Evolutionary conservation across 495 filamentous ascomycete species (phyloP), one percentile per base, ranked within the genome.

Genomic region (Podospora pseudoanserina): DNA sequence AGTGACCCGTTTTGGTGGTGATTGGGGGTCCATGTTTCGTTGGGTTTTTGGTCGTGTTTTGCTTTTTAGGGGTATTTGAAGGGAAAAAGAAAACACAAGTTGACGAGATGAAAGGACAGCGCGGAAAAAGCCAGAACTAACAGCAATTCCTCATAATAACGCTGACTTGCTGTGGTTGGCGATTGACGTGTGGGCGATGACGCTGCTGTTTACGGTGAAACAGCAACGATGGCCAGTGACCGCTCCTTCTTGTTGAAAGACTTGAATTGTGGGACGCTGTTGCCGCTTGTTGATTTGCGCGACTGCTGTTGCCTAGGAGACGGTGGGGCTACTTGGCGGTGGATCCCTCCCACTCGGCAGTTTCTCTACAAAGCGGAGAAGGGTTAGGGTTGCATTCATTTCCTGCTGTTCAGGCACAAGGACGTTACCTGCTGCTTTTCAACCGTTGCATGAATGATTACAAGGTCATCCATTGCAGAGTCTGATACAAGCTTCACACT

Each of bases 1-100:
- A 64, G 87, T 89, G 67, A 87, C 81, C 64, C 87, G 84, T 73
- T 88, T 87, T 32, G 85, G 86, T 67, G 81, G 85, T 32, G 81
- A 84, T 73, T 81, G 81, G 67, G 81, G 78, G 63, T 79, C 79
- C 79, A 82, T 82, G 62, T 28, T 67, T 61, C 7, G 44, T 30
- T 28, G 59, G 64, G 27, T 58, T 60, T 23, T 62, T 53, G 56
- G 32, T n/a, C 15, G 19, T 18, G 32, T 44, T 63, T 68, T 59
- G 64, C 23, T 15, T 60, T 20, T 27, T 49, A 57, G 39, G 34
- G 69, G 57, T 66, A 5, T 20, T 20, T 30, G 23, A 23, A 19
- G 49, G 63, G 66, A n/a, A 27, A 28, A 57, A 32, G 30, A 32
- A 32, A 32, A 32, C 30, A 27, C 56, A 55, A 69, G 66, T 26